These are phyloP conservation scores for Hanseniaspora uvarum DNA, from an alignment of 1,139 yeast species.

Conservation along the genomic window DNA sequence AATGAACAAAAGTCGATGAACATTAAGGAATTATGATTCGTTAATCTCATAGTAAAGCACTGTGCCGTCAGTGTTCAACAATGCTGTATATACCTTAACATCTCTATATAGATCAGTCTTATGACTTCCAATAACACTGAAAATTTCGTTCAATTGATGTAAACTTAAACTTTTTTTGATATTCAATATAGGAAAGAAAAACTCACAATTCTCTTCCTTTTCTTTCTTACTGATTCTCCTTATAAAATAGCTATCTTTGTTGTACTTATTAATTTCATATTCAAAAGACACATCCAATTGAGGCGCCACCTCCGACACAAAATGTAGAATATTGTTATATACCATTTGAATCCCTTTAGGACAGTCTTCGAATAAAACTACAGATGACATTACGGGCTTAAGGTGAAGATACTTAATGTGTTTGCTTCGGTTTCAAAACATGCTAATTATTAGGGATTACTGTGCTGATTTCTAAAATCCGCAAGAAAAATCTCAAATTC, in stretches of 20 bases:
- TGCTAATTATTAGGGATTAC: neutral
- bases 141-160: neutral
- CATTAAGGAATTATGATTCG: slow-evolving; percentile 10
- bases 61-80: slow-evolving; percentile 7
- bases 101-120: neutral
- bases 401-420: neutral
- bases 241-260: neutral
- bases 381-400: neutral
- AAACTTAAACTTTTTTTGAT: neutral
- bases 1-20: neutral
- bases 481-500: neutral
- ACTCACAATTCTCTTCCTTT: neutral
- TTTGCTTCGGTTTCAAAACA: neutral
- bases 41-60: slow-evolving; percentile 1
- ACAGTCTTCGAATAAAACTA: neutral
- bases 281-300: neutral
- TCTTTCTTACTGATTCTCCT: neutral
- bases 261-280: neutral
- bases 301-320: slow-evolving; percentile 6
- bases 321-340: slow-evolving; percentile 3
- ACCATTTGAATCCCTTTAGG: slow-evolving; percentile 5
- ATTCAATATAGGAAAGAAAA: neutral
- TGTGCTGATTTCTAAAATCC: neutral
- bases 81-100: slow-evolving; percentile 1
- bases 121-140: neutral